Evolutionary conservation across 176 grass and related monocot genomes (phyloP).

Genomic region (Eragrostis curvula): DNA sequence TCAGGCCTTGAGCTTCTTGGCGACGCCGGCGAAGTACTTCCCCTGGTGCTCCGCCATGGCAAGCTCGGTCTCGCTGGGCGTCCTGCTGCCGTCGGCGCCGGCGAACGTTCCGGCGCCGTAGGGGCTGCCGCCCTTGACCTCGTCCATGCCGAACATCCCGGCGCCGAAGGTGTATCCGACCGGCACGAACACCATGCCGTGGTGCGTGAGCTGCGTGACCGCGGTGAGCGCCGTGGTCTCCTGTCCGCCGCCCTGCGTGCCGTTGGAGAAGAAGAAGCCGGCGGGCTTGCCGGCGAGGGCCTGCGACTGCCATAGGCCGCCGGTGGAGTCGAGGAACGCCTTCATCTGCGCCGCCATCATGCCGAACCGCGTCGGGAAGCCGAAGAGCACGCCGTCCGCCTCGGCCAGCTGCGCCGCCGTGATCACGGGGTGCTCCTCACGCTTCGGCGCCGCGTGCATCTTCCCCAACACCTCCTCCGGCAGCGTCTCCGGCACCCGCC

Average conservation of each 20-base stretch:
- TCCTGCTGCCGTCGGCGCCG: slow-evolving; percentile 29
- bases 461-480: slow-evolving; percentile 49
- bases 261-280: slow-evolving; percentile 42
- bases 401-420: slow-evolving; percentile 45
- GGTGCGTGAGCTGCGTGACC: slow-evolving; percentile 56
- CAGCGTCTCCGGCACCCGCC: slow-evolving; percentile 55
- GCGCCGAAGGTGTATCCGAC: slow-evolving; percentile 44
- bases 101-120: slow-evolving; percentile 52
- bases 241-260: slow-evolving; percentile 53
- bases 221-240: slow-evolving; percentile 60
- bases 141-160: slow-evolving; percentile 50
- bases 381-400: slow-evolving; percentile 56
- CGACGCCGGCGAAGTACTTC: slow-evolving; percentile 50
- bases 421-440: slow-evolving; percentile 51
- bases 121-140: slow-evolving; percentile 58
- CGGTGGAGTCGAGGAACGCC: slow-evolving; percentile 63
- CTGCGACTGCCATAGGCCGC: slow-evolving; percentile 58
- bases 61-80: slow-evolving; percentile 37
- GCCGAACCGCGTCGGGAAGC: slow-evolving; percentile 62
- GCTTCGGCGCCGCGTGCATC: slow-evolving; percentile 48
- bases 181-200: slow-evolving; percentile 71
- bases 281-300: slow-evolving; percentile 54
- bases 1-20: slow-evolving; percentile 47
- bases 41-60: slow-evolving; percentile 51
- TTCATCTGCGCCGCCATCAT: slow-evolving; percentile 71